phyloP scores from a whole-genome alignment of 108 stramenopile species.

The Phaeodactylum tricornutum region DNA sequence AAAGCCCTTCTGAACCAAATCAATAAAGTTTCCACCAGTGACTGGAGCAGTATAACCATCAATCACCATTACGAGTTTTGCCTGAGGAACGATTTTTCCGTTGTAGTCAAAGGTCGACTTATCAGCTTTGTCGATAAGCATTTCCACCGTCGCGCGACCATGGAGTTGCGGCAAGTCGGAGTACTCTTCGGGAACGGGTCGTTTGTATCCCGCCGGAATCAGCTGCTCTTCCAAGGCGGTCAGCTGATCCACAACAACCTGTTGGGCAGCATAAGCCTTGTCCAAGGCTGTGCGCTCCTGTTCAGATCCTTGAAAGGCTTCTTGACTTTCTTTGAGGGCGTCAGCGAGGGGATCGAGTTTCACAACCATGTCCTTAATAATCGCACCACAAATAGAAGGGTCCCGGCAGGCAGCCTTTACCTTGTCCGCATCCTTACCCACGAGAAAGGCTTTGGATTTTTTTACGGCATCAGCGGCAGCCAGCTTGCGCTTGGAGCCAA shows the following conservation, averaged over 20 bases:
- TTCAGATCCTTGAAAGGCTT: slow-evolving; percentile 62
- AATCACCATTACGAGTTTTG: slow-evolving; percentile 86
- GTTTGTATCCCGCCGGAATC: slow-evolving; percentile 74
- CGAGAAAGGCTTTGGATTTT: slow-evolving; percentile 44
- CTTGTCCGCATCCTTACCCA: slow-evolving; percentile 44
- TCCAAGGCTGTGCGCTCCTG: slow-evolving; percentile 79
- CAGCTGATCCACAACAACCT: slow-evolving; percentile 40
- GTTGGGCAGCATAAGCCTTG: slow-evolving; percentile 72
- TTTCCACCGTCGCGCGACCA: slow-evolving; percentile 85
- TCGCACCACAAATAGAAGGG: slow-evolving; percentile 27
- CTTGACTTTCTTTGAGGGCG: slow-evolving; percentile 42
- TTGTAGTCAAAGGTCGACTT: slow-evolving; percentile 75
- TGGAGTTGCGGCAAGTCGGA: slow-evolving; percentile 78
- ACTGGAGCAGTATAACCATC: slow-evolving; percentile 93
- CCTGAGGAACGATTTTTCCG: slow-evolving; percentile 66
- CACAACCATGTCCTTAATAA: slow-evolving; percentile 34
- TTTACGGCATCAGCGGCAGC: slow-evolving; percentile 79
- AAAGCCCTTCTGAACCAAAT: slow-evolving; percentile 91
- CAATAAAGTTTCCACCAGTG: slow-evolving; percentile 90
- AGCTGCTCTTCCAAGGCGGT: slow-evolving; percentile 82
- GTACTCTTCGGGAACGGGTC: slow-evolving; percentile 78
- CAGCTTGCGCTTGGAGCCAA: slow-evolving; percentile 70
- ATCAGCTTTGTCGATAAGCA: slow-evolving; percentile 71
- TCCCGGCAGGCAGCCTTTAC: slow-evolving; percentile 59
- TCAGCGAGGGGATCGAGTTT: slow-evolving; percentile 44